Evolutionary conservation across 306 rosid species (phyloP).

Genomic region (Castanospermum australe): DNA sequence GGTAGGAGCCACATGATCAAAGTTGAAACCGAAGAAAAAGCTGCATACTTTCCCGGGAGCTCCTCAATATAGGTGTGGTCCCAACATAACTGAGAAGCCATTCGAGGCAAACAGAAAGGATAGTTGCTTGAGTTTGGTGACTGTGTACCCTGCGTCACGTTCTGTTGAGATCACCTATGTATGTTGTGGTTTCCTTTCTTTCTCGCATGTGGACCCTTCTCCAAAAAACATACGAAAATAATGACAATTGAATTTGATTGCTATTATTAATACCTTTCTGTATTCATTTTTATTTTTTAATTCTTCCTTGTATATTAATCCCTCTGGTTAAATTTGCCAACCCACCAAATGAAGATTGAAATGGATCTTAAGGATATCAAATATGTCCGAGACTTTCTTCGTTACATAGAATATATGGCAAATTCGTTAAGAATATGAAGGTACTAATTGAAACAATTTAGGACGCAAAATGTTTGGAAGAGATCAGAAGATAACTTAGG

Average conservation of each 20-base stretch:
- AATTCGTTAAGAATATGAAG: neutral
- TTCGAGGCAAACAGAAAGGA: conserved; percentile 53
- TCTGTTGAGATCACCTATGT: conserved; percentile 36
- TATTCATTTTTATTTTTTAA: neutral
- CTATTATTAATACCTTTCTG: neutral
- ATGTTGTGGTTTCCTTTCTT: conserved; percentile 35
- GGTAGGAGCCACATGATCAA: conserved; percentile 77
- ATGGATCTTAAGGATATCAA: neutral
- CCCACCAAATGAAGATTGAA: neutral
- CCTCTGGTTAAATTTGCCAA: neutral
- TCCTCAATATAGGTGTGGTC: conserved; percentile 59
- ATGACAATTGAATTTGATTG: conserved; percentile 3
- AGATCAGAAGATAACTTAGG: neutral
- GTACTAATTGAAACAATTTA: neutral
- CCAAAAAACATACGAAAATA: conserved; percentile 6
- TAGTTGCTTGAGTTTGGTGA: conserved; percentile 47
- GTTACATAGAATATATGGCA: neutral
- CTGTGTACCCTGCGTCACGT: conserved; percentile 46
- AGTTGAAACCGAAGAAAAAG: conserved; percentile 26
- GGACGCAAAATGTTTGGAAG: neutral
- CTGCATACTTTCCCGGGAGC: conserved; percentile 38
- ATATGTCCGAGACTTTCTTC: conserved; percentile 15
- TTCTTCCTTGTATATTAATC: neutral
- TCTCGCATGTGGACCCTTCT: conserved; percentile 39
- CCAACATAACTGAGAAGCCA: conserved; percentile 61